Conservation (phyloP, 257 asterid species). For the Ophiorrhiza pumila region DNA sequence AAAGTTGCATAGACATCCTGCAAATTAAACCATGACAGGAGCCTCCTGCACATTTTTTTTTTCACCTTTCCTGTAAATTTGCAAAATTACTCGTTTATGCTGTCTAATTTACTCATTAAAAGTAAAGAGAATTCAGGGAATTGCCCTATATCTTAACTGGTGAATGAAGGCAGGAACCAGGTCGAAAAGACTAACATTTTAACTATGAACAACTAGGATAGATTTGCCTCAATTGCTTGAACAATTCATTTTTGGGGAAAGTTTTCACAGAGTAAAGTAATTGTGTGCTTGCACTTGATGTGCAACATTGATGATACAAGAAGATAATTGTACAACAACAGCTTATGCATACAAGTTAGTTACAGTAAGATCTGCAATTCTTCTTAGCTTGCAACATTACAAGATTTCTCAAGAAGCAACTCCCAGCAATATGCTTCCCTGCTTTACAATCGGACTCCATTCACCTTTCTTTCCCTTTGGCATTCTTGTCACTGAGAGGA, state of each 20-base stretch:
- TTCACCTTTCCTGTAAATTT: background rate
- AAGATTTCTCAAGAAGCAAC: background rate
- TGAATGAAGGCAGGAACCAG: background rate
- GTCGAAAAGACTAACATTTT: background rate
- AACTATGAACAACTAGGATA: background rate
- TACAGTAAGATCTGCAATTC: slow-evolving; percentile 5
- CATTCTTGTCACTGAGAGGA: background rate
- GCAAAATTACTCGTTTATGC: background rate
- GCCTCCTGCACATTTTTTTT: background rate
- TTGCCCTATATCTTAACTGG: background rate
- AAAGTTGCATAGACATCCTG: background rate
- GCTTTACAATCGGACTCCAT: background rate
- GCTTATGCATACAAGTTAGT: slow-evolving; percentile 11
- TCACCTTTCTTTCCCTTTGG: background rate
- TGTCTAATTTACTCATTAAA: background rate
- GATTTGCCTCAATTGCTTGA: background rate
- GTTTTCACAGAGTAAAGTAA: background rate
- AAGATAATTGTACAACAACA: background rate
- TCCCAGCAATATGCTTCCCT: background rate
- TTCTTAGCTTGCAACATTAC: background rate
- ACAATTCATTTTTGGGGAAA: background rate
- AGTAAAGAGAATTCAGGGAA: background rate
- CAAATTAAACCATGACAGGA: background rate
- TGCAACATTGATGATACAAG: background rate
- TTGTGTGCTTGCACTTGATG: background rate